These are phyloP conservation scores for Picochlorum sp. DNA, from an alignment of 139 green algal species.

Conservation along the genomic window DNA sequence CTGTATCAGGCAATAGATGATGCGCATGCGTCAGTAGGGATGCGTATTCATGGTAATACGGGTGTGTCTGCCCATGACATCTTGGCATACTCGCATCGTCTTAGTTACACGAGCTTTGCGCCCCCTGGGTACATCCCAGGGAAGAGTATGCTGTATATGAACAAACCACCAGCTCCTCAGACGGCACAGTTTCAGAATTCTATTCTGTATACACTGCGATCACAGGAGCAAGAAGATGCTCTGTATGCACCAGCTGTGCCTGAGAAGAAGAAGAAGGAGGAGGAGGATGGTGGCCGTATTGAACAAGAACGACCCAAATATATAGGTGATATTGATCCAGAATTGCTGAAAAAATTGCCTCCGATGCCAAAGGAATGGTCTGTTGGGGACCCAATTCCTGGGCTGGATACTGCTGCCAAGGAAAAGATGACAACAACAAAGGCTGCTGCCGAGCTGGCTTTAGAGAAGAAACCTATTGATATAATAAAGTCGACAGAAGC, in stretches of 20 bases:
- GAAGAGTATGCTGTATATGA: conserved; percentile 20
- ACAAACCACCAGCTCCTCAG: conserved; percentile 43
- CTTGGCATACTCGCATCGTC: conserved; percentile 35
- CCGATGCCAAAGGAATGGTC: conserved; percentile 39
- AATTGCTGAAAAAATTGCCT: conserved; percentile 6
- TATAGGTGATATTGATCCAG: neutral
- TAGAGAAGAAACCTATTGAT: neutral
- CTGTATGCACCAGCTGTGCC: neutral
- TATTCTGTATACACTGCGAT: conserved; percentile 21
- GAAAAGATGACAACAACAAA: no score
- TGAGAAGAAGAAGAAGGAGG: neutral
- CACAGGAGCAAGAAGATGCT: neutral
- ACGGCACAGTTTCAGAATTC: conserved; percentile 36
- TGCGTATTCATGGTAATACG: neutral
- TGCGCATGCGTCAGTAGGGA: neutral
- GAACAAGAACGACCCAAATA: conserved; percentile 1
- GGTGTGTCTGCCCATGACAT: conserved; percentile 1
- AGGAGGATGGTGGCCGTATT: neutral
- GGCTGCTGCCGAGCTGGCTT: neutral
- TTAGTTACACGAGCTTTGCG: conserved; percentile 40
- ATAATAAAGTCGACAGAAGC: neutral
- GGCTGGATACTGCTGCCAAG: neutral
- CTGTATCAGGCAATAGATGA: neutral
- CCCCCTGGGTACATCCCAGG: conserved; percentile 28
- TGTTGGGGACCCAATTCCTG: conserved; percentile 35